Conservation (phyloP, 306 rosid species). For the Prinsepia uniflora region DNA sequence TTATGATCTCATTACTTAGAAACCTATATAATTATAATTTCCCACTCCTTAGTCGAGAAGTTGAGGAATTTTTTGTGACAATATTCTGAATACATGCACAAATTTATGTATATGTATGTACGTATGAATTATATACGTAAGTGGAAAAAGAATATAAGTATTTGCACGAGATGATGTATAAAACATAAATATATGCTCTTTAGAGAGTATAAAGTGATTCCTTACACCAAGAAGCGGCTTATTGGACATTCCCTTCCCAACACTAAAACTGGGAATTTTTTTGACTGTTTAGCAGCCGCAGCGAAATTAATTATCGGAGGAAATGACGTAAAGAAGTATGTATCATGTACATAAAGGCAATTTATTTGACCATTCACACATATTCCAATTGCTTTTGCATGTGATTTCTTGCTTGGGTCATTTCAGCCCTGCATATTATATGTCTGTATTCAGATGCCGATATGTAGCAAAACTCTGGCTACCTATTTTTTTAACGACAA, state of each 20-base stretch:
- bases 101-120: not conserved
- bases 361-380: slow-evolving; percentile 14
- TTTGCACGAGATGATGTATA: not conserved
- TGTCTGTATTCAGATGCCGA: not conserved
- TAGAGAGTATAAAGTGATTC: slow-evolving; percentile 23
- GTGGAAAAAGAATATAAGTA: slow-evolving; percentile 29
- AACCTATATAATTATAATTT: no score
- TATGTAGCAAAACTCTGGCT: no score
- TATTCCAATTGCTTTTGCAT: slow-evolving; percentile 1
- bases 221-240: slow-evolving; percentile 22
- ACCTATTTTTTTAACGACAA: no score
- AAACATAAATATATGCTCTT: slow-evolving; percentile 25
- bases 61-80: no score
- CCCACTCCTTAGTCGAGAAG: no score
- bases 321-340: not conserved
- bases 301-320: not conserved
- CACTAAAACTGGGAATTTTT: not conserved
- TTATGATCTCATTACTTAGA: no score
- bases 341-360: slow-evolving; percentile 17
- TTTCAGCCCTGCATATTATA: not conserved
- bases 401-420: slow-evolving; percentile 13
- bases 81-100: no score
- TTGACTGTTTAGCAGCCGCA: slow-evolving; percentile 3
- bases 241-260: slow-evolving; percentile 30
- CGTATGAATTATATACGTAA: not conserved